A percentile compares a stretch with the other conserved stretches of the same genome.
Conservation (phyloP, 2,329 filamentous ascomycete genomes). For the Phialophora verrucosa region DNA sequence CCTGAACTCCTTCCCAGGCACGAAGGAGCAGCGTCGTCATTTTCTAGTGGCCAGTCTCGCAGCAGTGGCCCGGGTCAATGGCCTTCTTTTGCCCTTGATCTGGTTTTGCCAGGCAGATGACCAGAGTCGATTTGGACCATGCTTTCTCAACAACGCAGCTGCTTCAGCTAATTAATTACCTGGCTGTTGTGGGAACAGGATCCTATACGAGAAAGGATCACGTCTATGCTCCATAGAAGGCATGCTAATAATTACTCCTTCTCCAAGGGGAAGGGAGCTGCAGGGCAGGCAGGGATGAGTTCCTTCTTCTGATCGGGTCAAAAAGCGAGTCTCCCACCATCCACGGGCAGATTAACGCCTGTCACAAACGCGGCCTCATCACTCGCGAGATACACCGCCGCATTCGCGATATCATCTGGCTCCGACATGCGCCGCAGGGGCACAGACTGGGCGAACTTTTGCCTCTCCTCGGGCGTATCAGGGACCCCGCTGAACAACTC, state of each 20-base stretch:
- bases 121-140: background rate
- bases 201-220: background rate
- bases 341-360: conserved; percentile 49
- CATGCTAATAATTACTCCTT: background rate
- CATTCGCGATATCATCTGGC: conserved; percentile 70
- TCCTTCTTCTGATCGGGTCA: background rate
- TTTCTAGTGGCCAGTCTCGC: background rate
- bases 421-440: conserved; percentile 51
- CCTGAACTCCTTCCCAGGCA: background rate
- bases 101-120: background rate
- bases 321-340: conserved; percentile 42
- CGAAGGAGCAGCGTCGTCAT: background rate
- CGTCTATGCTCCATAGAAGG: background rate
- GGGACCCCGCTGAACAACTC: conserved; percentile 45
- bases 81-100: background rate
- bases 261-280: background rate
- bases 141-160: background rate
- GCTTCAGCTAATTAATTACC: background rate
- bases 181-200: background rate
- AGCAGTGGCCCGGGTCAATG: background rate
- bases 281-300: background rate
- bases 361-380: conserved; percentile 73
- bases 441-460: conserved; percentile 50
- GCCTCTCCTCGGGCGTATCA: conserved; percentile 52
- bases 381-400: conserved; percentile 71